Percentiles rank a stretch among this genome's conserved stretches.
These are phyloP conservation scores for Xylaria cubensis DNA, from an alignment of 495 filamentous ascomycete species.

Conservation along the genomic window DNA sequence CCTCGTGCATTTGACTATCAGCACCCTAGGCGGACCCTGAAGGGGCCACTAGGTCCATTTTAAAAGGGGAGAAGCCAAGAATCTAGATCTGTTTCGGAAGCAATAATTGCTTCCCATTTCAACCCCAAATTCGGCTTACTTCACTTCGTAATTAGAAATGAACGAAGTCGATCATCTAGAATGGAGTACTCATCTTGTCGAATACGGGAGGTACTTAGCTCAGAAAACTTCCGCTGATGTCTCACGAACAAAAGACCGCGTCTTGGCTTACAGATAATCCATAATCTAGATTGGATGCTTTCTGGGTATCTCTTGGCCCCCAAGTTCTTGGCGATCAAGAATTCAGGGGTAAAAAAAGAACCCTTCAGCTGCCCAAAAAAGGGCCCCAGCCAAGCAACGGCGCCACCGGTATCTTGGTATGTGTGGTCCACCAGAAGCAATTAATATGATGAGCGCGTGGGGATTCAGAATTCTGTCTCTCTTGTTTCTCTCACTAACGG, in stretches of 20 bases:
- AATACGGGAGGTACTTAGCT: not conserved
- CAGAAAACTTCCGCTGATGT: not conserved
- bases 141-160: not conserved
- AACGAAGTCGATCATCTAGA: not conserved
- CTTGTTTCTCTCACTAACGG: not conserved
- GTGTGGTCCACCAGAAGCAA: not conserved
- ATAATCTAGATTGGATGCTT: not conserved
- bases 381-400: not conserved
- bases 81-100: not conserved
- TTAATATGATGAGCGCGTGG: not conserved
- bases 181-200: not conserved
- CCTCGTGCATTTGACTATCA: not conserved
- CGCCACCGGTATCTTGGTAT: not conserved
- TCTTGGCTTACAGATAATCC: not conserved
- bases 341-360: not conserved
- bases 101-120: not conserved
- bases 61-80: not conserved
- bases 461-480: constrained; percentile 1
- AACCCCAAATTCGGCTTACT: not conserved
- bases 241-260: not conserved
- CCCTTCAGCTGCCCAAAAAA: not conserved
- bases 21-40: not conserved
- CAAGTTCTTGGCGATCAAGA: constrained; percentile 14
- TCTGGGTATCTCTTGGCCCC: not conserved
- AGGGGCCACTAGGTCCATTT: not conserved